A percentile compares a stretch with the other conserved stretches of the same genome.
phyloP scores from a whole-genome alignment of 345 rosid genomes.

The Euclidium syriacum region DNA sequence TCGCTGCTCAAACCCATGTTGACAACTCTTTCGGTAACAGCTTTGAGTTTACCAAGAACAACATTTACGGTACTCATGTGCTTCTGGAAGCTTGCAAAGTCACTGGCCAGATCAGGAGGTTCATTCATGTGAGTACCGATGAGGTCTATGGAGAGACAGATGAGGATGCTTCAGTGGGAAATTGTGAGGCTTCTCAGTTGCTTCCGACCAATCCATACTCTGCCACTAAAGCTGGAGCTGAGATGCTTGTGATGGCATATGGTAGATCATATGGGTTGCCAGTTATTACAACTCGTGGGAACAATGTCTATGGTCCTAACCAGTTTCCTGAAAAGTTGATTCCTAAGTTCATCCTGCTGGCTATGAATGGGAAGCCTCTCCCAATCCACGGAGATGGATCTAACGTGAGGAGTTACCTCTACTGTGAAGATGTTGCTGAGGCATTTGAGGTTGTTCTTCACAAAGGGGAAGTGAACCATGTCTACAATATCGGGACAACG shows the following conservation, averaged over 20 bases:
- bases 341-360: constrained; percentile 79
- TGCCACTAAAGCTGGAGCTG: constrained; percentile 87
- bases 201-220: constrained; percentile 90
- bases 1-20: constrained; percentile 87
- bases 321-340: constrained; percentile 88
- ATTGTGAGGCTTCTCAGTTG: constrained; percentile 83
- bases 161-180: constrained; percentile 88
- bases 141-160: constrained; percentile 94
- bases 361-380: constrained; percentile 50
- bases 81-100: constrained; percentile 86
- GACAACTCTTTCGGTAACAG: constrained; percentile 89
- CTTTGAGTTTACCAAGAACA: constrained; percentile 90
- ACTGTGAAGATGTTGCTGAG: constrained; percentile 95
- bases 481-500: constrained; percentile 80
- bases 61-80: constrained; percentile 81
- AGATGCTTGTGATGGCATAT: constrained; percentile 96
- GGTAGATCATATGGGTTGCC: constrained; percentile 85
- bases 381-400: constrained; percentile 92
- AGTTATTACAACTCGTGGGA: constrained; percentile 84
- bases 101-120: constrained; percentile 88
- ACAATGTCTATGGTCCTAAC: constrained; percentile 87
- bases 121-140: constrained; percentile 89
- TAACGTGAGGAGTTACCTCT: constrained; percentile 77
- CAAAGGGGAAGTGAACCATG: constrained; percentile 90
- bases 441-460: constrained; percentile 85